A percentile compares a stretch with the other conserved stretches of the same genome.
Evolutionary conservation across 2,329 filamentous ascomycete species (phyloP).

Genomic region (Fusarium brachygibbosum): DNA sequence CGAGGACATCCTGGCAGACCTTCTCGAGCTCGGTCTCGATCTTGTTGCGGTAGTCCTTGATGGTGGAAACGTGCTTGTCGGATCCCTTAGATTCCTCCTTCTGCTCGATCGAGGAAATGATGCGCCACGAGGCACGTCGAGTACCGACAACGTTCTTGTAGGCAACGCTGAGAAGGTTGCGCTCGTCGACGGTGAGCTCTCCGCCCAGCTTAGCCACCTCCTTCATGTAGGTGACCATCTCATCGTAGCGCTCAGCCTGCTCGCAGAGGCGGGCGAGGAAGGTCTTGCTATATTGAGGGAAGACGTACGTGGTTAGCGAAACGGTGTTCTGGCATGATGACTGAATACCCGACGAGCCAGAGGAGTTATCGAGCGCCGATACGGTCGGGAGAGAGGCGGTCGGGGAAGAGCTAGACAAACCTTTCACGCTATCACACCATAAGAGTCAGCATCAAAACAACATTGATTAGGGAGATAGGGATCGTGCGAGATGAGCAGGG

Average conservation of each 20-base stretch:
- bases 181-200: slow-evolving; percentile 94
- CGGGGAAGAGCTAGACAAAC: slow-evolving; percentile 61
- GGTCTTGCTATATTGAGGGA: slow-evolving; percentile 81
- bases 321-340: slow-evolving; percentile 41
- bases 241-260: slow-evolving; percentile 99
- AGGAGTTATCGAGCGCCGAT: slow-evolving; percentile 31
- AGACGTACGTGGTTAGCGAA: slow-evolving; percentile 49
- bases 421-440: slow-evolving; percentile 72
- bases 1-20: slow-evolving; percentile 97
- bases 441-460: slow-evolving; percentile 54
- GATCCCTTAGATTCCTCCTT: slow-evolving; percentile 99
- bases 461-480: slow-evolving; percentile 30
- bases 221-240: slow-evolving; percentile 99
- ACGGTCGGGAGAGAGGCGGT: slow-evolving; percentile 28
- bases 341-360: slow-evolving; percentile 37
- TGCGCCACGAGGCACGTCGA: slow-evolving; percentile 98
- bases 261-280: slow-evolving; percentile 99
- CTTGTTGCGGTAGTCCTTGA: slow-evolving; percentile 98
- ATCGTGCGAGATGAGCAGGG: slow-evolving; percentile 20
- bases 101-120: slow-evolving; percentile 99
- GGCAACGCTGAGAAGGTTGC: slow-evolving; percentile 97
- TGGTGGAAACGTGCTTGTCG: slow-evolving; percentile 92
- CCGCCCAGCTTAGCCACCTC: slow-evolving; percentile 91
- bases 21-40: slow-evolving; percentile 97
- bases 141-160: slow-evolving; percentile 99